Percentiles rank a stretch among this genome's conserved stretches.
These are phyloP conservation scores for Emmonsiellopsis sp. DNA, from an alignment of 2,329 filamentous ascomycete species.

Conservation along the genomic window DNA sequence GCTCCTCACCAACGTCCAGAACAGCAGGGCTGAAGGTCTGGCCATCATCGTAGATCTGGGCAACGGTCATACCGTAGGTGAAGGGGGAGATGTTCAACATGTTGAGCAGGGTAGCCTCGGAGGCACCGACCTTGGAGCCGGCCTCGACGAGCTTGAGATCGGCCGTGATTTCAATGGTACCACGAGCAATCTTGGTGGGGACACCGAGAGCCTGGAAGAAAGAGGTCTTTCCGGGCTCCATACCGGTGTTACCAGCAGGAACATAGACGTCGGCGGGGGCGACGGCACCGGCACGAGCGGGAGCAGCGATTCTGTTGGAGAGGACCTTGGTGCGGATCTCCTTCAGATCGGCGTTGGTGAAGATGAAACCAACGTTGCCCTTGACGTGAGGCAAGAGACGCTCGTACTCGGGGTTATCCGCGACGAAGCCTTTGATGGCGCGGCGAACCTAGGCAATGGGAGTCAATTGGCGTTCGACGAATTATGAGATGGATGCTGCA, in stretches of 20 bases:
- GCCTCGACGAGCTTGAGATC: constrained; percentile 97
- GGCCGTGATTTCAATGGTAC: constrained; percentile 99
- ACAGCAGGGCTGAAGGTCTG: constrained; percentile 81
- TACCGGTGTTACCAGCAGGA: constrained; percentile 98
- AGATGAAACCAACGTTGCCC: constrained; percentile 99
- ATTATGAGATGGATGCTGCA: not conserved
- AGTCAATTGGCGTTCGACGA: constrained; percentile 4
- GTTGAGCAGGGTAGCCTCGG: constrained; percentile 97
- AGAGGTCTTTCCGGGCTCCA: constrained; percentile 99
- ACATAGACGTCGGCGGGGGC: constrained; percentile 90
- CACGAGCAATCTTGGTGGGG: constrained; percentile 99
- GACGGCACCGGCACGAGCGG: constrained; percentile 93
- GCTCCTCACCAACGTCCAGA: constrained; percentile 88
- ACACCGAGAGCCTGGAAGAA: constrained; percentile 99
- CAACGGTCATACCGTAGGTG: constrained; percentile 95
- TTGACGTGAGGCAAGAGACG: constrained; percentile 90
- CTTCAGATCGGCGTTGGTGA: constrained; percentile 97
- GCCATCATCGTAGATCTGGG: constrained; percentile 95
- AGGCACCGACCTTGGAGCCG: constrained; percentile 89
- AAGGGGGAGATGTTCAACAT: constrained; percentile 99
- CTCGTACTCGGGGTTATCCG: constrained; percentile 93
- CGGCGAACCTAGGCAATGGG: constrained; percentile 63
- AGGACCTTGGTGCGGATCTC: constrained; percentile 87
- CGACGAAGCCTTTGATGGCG: constrained; percentile 89
- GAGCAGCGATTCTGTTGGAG: constrained; percentile 92